These are phyloP conservation scores for Dissophora ornata DNA, from an alignment of 192 early-diverging fungal genomes.

Conservation along the genomic window DNA sequence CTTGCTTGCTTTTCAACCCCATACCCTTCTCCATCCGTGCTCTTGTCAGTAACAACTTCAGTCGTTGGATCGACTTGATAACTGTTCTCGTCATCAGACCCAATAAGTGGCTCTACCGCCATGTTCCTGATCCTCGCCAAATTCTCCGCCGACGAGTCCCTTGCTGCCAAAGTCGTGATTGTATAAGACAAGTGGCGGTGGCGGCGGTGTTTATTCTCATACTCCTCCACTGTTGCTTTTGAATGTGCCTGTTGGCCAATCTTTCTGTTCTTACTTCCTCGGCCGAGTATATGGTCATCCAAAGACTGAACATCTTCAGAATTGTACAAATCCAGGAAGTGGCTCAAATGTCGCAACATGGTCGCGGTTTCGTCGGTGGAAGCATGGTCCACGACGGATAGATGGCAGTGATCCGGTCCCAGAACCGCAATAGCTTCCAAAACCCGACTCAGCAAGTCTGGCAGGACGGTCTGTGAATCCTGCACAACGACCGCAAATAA, in stretches of 20 bases:
- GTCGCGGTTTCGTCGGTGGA: conserved; percentile 11
- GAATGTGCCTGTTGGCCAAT: neutral
- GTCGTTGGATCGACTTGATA: too few species aligned
- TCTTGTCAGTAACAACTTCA: neutral
- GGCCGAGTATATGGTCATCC: neutral
- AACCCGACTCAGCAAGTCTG: conserved; percentile 18
- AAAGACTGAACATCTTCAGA: neutral
- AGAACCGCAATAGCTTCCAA: conserved; percentile 27
- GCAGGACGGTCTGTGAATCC: conserved; percentile 15
- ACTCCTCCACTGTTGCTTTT: neutral
- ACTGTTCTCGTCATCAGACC: too few species aligned
- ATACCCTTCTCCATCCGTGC: neutral
- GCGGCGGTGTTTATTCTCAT: too few species aligned
- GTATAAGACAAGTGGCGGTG: conserved; percentile 24
- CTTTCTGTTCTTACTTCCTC: neutral
- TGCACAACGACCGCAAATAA: conserved; percentile 18
- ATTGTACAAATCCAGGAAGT: conserved; percentile 24
- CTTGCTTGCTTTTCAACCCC: neutral
- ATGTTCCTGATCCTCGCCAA: conserved; percentile 14
- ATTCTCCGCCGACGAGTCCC: conserved; percentile 13
- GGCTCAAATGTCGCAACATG: neutral
- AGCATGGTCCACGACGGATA: conserved; percentile 34
- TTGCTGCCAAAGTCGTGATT: conserved; percentile 12
- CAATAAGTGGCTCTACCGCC: conserved; percentile 10
- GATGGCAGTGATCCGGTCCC: conserved; percentile 28